Evolutionary conservation across 306 rosid genomes (phyloP), one percentile per base, ranked within the genome.

Genomic region (Sophora flavescens): DNA sequence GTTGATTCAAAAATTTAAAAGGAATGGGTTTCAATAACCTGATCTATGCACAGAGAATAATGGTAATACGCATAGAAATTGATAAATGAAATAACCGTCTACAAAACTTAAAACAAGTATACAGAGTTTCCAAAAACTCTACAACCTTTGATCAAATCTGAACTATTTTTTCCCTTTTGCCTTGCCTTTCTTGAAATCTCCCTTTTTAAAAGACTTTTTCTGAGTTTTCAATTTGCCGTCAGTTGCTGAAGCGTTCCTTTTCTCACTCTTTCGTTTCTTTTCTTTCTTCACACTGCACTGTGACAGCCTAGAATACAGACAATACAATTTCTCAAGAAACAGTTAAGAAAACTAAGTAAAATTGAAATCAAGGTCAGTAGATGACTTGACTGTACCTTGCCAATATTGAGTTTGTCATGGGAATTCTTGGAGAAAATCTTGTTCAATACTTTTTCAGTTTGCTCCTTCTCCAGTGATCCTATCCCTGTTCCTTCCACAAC

Each of bases 391-490:
- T 6, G 54, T 74, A 92, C 97, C 99, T 95, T 95, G 57, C 82
- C 80, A 30, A 95, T 84, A 45, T 95, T 87, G 80, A 92, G 91
- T 64, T 91, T 92, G 72, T 88, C 89, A 39, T 95, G 98, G 68
- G 92, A 85, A 84, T 91, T 86, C 90, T 88, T 91, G 41, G 99
- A 89, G 33, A 95, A 78, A 39, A 92, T 87, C 88, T 88, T 89
- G 91, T 87, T 95, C 83, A 92, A 82, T 78, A 95, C 86, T 84
- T 88, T 95, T 47, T 92, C 91, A 4, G 93, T 92, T 85, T 92
- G 99, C 84, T 87, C 89, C 81, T 80, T 86, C 84, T 92, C 99
- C 63, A 10, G 83, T 6, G 91, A 83, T 42, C 86, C 93, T 16
- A 80, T 70, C 39, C 93, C 97, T n/a, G 73, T 74, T 75, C 91